These are phyloP conservation scores for Tylopilus felleus DNA, from an alignment of 768 basidiomycete genomes.

Conservation along the genomic window DNA sequence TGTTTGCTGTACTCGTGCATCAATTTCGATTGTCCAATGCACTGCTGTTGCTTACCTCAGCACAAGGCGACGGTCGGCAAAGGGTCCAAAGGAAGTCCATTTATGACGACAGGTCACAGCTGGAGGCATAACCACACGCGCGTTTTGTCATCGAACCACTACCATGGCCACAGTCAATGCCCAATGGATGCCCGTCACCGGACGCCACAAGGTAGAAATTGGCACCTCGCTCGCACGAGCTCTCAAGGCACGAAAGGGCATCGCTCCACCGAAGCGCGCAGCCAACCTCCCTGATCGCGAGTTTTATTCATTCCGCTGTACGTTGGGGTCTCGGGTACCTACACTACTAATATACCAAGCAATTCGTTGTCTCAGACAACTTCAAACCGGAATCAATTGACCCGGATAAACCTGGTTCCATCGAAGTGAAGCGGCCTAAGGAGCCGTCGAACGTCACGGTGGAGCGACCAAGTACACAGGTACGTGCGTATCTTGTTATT, in stretches of 20 bases:
- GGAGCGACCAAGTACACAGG: conserved; percentile 66
- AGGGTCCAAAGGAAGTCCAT: conserved; percentile 9
- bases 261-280: conserved; percentile 38
- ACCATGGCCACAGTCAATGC: conserved; percentile 44
- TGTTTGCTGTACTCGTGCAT: conserved; percentile 5
- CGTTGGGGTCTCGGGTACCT: conserved; percentile 26
- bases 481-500: conserved; percentile 23
- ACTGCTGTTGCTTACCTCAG: conserved; percentile 26
- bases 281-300: conserved; percentile 56
- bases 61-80: conserved; percentile 15
- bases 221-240: conserved; percentile 62
- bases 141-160: conserved; percentile 26
- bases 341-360: background rate
- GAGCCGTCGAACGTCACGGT: conserved; percentile 53
- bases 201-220: conserved; percentile 56
- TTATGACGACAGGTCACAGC: conserved; percentile 11
- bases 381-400: conserved; percentile 76
- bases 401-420: conserved; percentile 56
- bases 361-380: conserved; percentile 48
- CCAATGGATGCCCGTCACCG: conserved; percentile 57
- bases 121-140: conserved; percentile 10
- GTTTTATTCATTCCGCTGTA: conserved; percentile 78
- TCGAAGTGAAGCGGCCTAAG: conserved; percentile 55
- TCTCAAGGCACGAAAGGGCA: conserved; percentile 65
- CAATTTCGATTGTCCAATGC: background rate